Conservation (phyloP, 2,329 filamentous ascomycete species). For the Diaporthe citriasiana region DNA sequence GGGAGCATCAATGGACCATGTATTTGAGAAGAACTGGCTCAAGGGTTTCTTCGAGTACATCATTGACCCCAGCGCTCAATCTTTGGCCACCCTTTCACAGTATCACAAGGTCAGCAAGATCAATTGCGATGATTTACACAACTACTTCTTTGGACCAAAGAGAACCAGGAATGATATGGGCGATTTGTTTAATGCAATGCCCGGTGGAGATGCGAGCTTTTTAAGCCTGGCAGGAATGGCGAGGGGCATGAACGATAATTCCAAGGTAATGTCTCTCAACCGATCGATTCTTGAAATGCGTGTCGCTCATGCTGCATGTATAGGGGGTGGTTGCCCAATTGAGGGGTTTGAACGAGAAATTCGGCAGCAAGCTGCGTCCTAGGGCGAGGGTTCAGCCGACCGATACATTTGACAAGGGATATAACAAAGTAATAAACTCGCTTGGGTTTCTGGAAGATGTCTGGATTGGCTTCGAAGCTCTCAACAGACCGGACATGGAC, state of each 20-base stretch:
- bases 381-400: neutral
- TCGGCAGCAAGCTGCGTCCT: neutral
- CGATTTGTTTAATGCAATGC: neutral
- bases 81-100: neutral
- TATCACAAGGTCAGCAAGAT: neutral
- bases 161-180: neutral
- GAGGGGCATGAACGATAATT: neutral
- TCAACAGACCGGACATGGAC: neutral
- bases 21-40: neutral
- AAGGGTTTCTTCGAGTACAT: neutral
- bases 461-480: neutral
- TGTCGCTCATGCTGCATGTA: neutral
- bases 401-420: neutral
- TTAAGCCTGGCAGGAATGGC: neutral
- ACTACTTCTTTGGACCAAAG: neutral
- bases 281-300: neutral
- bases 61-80: neutral
- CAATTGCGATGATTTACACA: neutral
- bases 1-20: neutral
- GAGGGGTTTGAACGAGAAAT: accelerated
- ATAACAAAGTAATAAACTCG: neutral
- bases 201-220: neutral
- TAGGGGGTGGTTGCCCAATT: neutral
- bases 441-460: neutral
- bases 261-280: neutral